phyloP scores from a whole-genome alignment of 2,329 filamentous ascomycete genomes.

The Sarocladium oryzae region DNA sequence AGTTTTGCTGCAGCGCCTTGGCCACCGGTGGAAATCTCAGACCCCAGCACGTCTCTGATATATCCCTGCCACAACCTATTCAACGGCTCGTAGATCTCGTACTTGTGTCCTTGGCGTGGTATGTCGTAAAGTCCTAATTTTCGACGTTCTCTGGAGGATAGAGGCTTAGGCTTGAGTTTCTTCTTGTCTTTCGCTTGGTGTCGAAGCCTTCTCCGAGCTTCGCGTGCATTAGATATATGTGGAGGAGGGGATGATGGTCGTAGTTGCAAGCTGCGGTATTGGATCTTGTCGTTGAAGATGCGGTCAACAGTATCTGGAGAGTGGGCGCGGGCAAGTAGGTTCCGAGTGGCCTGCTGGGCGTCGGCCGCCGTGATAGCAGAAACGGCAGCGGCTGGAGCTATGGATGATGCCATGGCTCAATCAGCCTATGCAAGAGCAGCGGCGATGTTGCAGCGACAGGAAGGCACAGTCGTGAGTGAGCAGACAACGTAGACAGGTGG shows the following conservation, averaged over 20 bases:
- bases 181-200: conserved; percentile 38
- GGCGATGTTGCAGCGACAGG: too few relatives aligned
- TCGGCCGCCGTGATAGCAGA: conserved; percentile 25
- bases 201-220: conserved; percentile 45
- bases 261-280: conserved; percentile 74
- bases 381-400: neutral
- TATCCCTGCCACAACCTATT: conserved; percentile 79
- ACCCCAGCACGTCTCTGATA: conserved; percentile 71
- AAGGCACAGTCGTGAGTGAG: too few relatives aligned
- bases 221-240: conserved; percentile 47
- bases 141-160: conserved; percentile 76
- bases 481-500: too few relatives aligned
- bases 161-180: conserved; percentile 53
- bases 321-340: conserved; percentile 72
- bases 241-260: conserved; percentile 65
- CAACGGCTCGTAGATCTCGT: conserved; percentile 70
- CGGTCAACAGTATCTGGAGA: conserved; percentile 62
- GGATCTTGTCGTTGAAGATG: conserved; percentile 77
- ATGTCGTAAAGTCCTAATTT: conserved; percentile 67
- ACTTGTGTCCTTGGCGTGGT: conserved; percentile 54
- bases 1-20: conserved; percentile 64
- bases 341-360: conserved; percentile 42
- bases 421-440: too few relatives aligned
- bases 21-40: conserved; percentile 50
- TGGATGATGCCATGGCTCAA: too few relatives aligned